Base-by-base conservation (phyloP, 345 rosid genomes). In the Crucihimalaya himalaica region DNA sequence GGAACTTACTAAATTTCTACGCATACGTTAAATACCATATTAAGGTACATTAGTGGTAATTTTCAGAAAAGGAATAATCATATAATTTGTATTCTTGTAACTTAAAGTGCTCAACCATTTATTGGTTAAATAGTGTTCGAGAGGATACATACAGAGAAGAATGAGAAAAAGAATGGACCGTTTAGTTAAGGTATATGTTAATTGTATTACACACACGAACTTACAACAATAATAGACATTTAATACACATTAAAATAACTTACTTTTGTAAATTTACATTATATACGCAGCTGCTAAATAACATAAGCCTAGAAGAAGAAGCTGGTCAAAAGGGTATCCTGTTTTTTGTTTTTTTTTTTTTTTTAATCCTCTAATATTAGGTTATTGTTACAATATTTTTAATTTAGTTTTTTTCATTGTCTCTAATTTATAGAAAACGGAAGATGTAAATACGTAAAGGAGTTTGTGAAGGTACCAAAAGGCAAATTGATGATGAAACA, bases 71-170 rank as follows among this genome's bases (percentile, higher is more conserved):
- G 2, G 4, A 71, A 43, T 10, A n/a, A 13, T 3, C n/a, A 13
- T 7, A 4, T 13, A 12, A 21, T 32, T 15, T 31, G 4, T 63
- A 18, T 45, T 42, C 4, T 74, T 40, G 35, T 51, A 54, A 19
- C 5, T 46, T 39, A 56, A 9, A 29, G 28, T 14, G 8, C 5
- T 42, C n/a, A 61, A 21, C 28, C n/a, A 55, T 58, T 27, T 34
- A 23, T 43, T 71, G 67, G 53, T 67, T 14, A 9, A 53, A 73
- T 57, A 91, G 97, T 87, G 96, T 81, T 87, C 90, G 43, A 88
- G 83, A 83, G 96, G 95, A n/a, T 87, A 85, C 80, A 82, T 88
- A 73, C 97, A 91, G 72, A 86, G 97, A 77, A 82, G 87, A 80
- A 88, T 91, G 90, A 89, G 86, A 80, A 89, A 71, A 78, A 84